These are phyloP conservation scores for Zymoseptoria crescenta DNA, from an alignment of 2,329 filamentous ascomycete genomes.

Conservation along the genomic window DNA sequence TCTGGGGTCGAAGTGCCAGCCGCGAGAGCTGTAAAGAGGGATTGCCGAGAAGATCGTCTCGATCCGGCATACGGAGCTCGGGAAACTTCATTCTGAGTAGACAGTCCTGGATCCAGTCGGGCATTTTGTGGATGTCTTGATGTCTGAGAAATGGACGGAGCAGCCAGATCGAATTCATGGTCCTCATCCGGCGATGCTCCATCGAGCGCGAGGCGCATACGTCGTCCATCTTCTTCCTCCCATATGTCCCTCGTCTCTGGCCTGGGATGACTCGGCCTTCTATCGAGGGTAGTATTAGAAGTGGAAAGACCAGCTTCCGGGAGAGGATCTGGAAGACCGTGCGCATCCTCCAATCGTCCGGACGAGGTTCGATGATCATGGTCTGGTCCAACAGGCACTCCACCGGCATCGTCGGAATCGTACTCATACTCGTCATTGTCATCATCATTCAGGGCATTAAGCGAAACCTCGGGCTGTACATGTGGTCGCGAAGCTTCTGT, in stretches of 20 bases:
- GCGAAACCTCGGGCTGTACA: not conserved
- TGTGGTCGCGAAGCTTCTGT: not conserved
- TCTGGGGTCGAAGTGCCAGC: not conserved
- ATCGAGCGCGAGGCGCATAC: slow-evolving; percentile 18
- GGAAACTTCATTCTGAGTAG: not conserved
- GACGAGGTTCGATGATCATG: not conserved
- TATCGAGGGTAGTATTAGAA: not conserved
- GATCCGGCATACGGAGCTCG: not conserved
- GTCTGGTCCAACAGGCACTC: slow-evolving; percentile 3
- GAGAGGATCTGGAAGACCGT: not conserved
- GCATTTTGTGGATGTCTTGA: not conserved
- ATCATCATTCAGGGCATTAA: slow-evolving; percentile 1
- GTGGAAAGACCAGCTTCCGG: not conserved
- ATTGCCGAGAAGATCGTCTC: not conserved
- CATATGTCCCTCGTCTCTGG: slow-evolving; percentile 14
- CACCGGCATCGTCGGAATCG: slow-evolving; percentile 9
- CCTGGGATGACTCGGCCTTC: slow-evolving; percentile 8
- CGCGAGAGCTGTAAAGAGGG: not conserved
- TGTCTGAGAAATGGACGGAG: not conserved
- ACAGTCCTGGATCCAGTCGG: not conserved
- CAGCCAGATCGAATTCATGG: slow-evolving; percentile 5
- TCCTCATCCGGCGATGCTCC: slow-evolving; percentile 11
- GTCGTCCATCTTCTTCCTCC: slow-evolving; percentile 19
- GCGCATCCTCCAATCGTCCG: not conserved
- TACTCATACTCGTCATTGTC: slow-evolving; percentile 5